phyloP scores from a whole-genome alignment of 345 rosid species.

The Eucalyptus curtisii region DNA sequence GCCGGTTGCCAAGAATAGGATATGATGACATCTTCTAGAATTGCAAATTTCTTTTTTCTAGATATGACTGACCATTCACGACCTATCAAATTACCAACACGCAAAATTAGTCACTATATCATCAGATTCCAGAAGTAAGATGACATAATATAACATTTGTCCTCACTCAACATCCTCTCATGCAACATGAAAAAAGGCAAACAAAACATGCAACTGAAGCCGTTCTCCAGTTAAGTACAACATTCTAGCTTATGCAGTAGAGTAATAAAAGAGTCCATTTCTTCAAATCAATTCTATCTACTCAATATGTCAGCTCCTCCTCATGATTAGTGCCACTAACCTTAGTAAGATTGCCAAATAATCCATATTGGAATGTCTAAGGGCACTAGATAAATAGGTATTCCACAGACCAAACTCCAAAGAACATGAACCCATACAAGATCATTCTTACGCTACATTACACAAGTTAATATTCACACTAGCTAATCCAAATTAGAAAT shows the following conservation, averaged over 20 bases:
- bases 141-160: neutral
- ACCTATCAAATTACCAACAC: neutral
- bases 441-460: neutral
- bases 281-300: neutral
- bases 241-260: neutral
- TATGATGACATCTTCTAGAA: conserved; percentile 62
- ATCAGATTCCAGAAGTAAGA: neutral
- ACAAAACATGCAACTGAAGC: neutral
- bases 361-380: neutral
- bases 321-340: neutral
- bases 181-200: neutral
- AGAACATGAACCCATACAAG: neutral
- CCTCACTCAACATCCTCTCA: neutral
- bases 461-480: neutral
- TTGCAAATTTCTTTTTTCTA: conserved; percentile 1
- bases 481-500: neutral
- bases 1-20: conserved; percentile 57
- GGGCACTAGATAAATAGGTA: neutral
- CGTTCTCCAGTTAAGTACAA: neutral
- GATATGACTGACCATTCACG: neutral
- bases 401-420: neutral
- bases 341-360: neutral
- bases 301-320: neutral
- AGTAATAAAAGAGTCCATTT: neutral
- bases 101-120: neutral